Base-by-base conservation (phyloP, 2,329 filamentous ascomycete species). In the Aspergillus carbonarius region DNA sequence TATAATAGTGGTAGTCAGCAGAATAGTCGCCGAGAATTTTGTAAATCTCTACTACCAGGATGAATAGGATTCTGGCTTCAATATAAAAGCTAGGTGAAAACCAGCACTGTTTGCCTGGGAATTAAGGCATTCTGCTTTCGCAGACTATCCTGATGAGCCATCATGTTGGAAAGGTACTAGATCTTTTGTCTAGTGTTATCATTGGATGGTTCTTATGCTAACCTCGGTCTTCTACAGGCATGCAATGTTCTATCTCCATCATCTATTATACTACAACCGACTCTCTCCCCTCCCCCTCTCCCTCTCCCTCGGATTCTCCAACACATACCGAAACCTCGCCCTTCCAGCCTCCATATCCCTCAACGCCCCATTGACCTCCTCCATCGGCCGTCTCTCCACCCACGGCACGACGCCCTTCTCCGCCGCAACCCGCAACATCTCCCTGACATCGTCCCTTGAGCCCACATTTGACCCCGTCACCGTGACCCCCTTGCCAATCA, bases 401-500 rank as follows among this genome's bases (percentile, higher is more conserved):
- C 79, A 81, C 17, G 78, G 73, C 59, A 73, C 63, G 9, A 80
- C 72, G 5, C 68, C 67, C 66, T 78, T 77, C 62, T 77, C 68
- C 15, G 72, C 78, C 4, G 76, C 76, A 49, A 81, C 58, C 50
- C 71, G 54, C 62, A 81, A 66, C 79, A 81, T 81, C 54, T 71
- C 64, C 27, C 72, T 61, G 54, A 80, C 79, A 68, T 80, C 74
- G n/a, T 69, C 66, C 0, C 75, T 73, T 1, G 73, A 73, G 5
- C 79, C 78, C 60, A 79, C 78, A 62, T 69, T 72, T 5, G 75
- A 78, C 5, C 84, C 85, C 1, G 78, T 80, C 20, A 87, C 69
- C 66, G 79, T 82, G 39, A 80, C 69, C 4, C 83, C 80, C 66
- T 85, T 87, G 46, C 70, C 72, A 51, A 90, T 85, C 58, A 91